A percentile compares a stretch with the other conserved stretches of the same genome.
phyloP scores from a whole-genome alignment of 345 rosid genomes.

The Leavenworthia alabamica region DNA sequence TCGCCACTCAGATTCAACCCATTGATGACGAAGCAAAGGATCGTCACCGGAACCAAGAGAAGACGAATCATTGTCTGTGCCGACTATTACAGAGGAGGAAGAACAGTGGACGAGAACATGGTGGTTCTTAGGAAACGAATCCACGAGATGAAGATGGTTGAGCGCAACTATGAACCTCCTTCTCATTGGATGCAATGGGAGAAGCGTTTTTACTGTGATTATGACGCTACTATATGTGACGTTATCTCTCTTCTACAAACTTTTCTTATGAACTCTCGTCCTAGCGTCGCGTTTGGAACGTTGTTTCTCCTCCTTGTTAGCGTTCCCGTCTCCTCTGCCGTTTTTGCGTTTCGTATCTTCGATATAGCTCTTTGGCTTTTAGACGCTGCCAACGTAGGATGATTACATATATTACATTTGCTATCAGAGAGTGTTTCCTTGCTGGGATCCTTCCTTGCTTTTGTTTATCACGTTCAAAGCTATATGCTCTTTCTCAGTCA shows the following conservation, averaged over 20 bases:
- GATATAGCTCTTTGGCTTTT: slow-evolving; percentile 9
- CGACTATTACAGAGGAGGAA: slow-evolving; percentile 28
- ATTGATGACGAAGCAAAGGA: background rate
- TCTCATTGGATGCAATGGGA: slow-evolving; percentile 67
- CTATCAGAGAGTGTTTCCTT: too few species aligned
- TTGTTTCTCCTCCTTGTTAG: slow-evolving; percentile 37
- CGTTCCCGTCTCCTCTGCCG: slow-evolving; percentile 35
- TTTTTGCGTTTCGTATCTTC: slow-evolving; percentile 17
- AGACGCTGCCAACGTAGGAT: background rate
- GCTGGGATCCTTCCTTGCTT: too few species aligned
- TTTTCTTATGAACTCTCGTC: slow-evolving; percentile 52
- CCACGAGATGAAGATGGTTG: slow-evolving; percentile 55
- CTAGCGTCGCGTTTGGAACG: slow-evolving; percentile 49
- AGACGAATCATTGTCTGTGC: slow-evolving; percentile 11
- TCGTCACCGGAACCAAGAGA: background rate
- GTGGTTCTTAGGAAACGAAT: slow-evolving; percentile 51
- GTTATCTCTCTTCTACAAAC: slow-evolving; percentile 41
- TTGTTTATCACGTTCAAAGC: too few species aligned
- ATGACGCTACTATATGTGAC: slow-evolving; percentile 44
- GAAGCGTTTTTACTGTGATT: slow-evolving; percentile 41
- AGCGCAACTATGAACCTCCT: slow-evolving; percentile 56
- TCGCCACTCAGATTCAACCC: slow-evolving; percentile 16
- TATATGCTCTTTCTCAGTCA: too few species aligned
- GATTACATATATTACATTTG: background rate
- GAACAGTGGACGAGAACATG: slow-evolving; percentile 56